Evolutionary conservation across 306 rosid genomes (phyloP), one percentile per base, ranked within the genome.

Genomic region (Dryas drummondii): DNA sequence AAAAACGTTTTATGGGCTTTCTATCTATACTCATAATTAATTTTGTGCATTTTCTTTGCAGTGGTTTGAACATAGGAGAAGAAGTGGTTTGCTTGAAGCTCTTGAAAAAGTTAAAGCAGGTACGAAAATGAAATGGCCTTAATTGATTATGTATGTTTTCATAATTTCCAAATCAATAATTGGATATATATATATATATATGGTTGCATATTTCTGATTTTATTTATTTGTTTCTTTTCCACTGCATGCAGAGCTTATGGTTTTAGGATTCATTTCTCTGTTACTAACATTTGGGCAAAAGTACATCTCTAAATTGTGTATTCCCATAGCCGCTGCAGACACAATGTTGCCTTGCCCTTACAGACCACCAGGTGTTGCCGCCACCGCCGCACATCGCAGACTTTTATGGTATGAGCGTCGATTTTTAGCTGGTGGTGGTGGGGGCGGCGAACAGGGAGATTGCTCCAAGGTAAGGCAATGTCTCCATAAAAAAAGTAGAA

Each of bases 241-340:
- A 12, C 26, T 42, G 27, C 0, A 60, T 77, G 90, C 97, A 94
- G 99, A 94, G 86, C 93, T 94, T 63, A 94, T 94, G 99, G 87
- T 94, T 82, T 84, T 94, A 74, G 99, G 99, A 66, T 94, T 94
- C 80, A 94, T 94, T 64, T 94, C 99, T 17, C 83, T 94, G 68
- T 71, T 94, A 7, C 84, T 94, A 68, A 94, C 99, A 70, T 94
- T 94, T 67, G 92, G 93, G 14, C 99, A 92, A 90, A 81, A 9
- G 77, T 89, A 78, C 88, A 90, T 94, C 32, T 72, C 94, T 58
- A 32, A 57, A 48, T 12, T 84, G 3, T 94, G 99, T 56, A 84
- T 94, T 63, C 90, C 96, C 41, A 0, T 0, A 4, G 70, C 19
- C 71, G 81, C 57, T 58, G 79, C 86, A 58, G 71, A 79, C 51